Evolutionary conservation across 1,284 basidiomycete genomes (phyloP).

Genomic region (Puccinia polysora): DNA sequence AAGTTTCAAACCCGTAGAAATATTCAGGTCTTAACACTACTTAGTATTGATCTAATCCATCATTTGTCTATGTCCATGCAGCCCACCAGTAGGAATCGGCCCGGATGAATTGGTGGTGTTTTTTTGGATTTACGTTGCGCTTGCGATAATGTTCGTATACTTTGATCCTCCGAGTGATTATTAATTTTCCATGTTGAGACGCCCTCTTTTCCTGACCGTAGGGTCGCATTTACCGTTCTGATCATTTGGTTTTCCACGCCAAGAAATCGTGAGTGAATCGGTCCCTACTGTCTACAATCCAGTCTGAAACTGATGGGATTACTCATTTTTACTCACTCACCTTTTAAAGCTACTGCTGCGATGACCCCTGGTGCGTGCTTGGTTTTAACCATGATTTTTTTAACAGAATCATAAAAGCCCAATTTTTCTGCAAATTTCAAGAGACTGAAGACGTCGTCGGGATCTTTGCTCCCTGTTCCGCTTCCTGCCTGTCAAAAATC

Average conservation of each 20-base stretch:
- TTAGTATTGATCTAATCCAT: not conserved
- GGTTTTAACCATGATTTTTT: too few relatives aligned
- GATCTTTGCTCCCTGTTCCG: not conserved
- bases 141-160: conserved; percentile 8
- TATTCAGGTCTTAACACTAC: too few relatives aligned
- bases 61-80: not conserved
- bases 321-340: not conserved
- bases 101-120: conserved; percentile 16
- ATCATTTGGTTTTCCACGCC: conserved; percentile 37
- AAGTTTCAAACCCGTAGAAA: too few relatives aligned
- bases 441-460: not conserved
- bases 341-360: conserved; percentile 10
- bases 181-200: not conserved
- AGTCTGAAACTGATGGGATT: not conserved
- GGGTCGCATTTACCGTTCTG: conserved; percentile 24
- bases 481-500: not conserved
- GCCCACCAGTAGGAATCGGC: conserved; percentile 12
- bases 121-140: conserved; percentile 29
- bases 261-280: conserved; percentile 28
- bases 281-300: not conserved
- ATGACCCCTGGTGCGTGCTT: conserved; percentile 36
- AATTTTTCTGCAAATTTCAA: too few relatives aligned
- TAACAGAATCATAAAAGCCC: too few relatives aligned
- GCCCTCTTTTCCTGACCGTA: not conserved
- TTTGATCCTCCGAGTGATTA: too few relatives aligned